Percentiles rank a stretch among this genome's conserved stretches.
phyloP scores from a whole-genome alignment of 2,329 filamentous ascomycete species.

The Macrophomina phaseolina region DNA sequence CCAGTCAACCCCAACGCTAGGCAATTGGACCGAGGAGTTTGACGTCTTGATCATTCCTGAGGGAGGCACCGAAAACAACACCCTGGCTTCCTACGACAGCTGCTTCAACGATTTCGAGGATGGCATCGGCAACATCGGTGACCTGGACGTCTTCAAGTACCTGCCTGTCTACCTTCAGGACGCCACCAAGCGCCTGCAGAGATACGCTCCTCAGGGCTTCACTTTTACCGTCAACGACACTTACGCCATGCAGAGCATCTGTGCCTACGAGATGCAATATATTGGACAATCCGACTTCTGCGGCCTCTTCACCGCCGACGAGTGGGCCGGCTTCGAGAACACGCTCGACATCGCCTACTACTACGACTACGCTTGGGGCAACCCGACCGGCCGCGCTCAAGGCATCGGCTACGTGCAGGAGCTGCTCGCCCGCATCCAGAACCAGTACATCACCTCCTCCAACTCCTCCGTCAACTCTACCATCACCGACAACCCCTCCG shows the following conservation, averaged over 20 bases:
- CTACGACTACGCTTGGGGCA: conserved; percentile 54
- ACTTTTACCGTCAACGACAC: conserved; percentile 57
- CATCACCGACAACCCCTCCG: conserved; percentile 51
- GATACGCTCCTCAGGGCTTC: conserved; percentile 56
- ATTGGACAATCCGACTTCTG: conserved; percentile 60
- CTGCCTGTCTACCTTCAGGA: conserved; percentile 53
- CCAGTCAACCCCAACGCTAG: conserved; percentile 40
- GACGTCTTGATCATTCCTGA: conserved; percentile 59
- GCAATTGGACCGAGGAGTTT: conserved; percentile 50
- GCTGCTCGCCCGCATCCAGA: conserved; percentile 55
- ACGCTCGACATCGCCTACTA: conserved; percentile 60
- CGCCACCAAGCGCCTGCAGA: conserved; percentile 54
- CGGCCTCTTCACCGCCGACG: conserved; percentile 59
- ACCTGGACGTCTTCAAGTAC: conserved; percentile 52
- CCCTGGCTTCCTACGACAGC: conserved; percentile 54
- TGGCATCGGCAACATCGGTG: conserved; percentile 46
- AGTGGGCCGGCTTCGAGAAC: conserved; percentile 62
- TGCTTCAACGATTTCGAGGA: conserved; percentile 50
- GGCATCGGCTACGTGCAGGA: conserved; percentile 61
- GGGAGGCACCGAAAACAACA: conserved; percentile 58
- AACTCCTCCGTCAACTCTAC: conserved; percentile 60
- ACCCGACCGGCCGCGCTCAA: conserved; percentile 58
- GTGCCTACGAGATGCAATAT: conserved; percentile 60
- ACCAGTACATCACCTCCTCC: conserved; percentile 54
- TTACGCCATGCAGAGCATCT: conserved; percentile 56